Base-by-base conservation (phyloP, 805 yeast genomes). In the Metschnikowia anglica region DNA sequence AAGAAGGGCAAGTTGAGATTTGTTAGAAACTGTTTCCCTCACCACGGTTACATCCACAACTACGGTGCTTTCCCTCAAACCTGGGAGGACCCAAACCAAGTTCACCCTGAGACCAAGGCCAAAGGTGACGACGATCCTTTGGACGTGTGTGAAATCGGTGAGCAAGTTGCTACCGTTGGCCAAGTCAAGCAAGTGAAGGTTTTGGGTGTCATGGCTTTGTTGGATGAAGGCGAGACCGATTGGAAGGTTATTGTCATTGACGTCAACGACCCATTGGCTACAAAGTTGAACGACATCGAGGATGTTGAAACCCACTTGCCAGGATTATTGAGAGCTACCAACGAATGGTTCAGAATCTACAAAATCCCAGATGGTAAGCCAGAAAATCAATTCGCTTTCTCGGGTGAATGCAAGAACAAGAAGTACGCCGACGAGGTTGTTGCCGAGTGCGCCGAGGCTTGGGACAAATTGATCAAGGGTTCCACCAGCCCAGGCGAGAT, bases 181-280 rank as follows among this genome's bases (percentile, higher is more conserved):
- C 72, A 73, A 49, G 69, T 85, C 38, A 77, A 74, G 58, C 78
- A 70, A 54, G 56, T 53, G 33, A 51, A 85, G 64, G 75, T 85
- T 5, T 70, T 86, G 45, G 93, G 93, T 41, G 82, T 85, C 32
- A 67, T 86, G 68, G 93, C 89, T 4, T 68, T 86, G 55, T 80
- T 86, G 46, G 95, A 86, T 57, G 97, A 90, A 66, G 97, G 97
- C 54, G 99, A 93, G 70, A 77, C 96, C 45, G 99, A 91, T 70
- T 91, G 98, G 98, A 88, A 88, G 66, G 73, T 88, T 24, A 77
- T 88, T 45, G 88, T 76, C 15, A 83, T 88, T 43, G 83, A 83
- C 56, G 68, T 72, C 23, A 68, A 74, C 40, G 95, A 87, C 61
- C 83, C 86, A 34, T 59, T 83, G 58, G 82, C 88, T 18, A 45